phyloP scores from a whole-genome alignment of 257 asterid genomes.

The Leptodermis oblonga region DNA sequence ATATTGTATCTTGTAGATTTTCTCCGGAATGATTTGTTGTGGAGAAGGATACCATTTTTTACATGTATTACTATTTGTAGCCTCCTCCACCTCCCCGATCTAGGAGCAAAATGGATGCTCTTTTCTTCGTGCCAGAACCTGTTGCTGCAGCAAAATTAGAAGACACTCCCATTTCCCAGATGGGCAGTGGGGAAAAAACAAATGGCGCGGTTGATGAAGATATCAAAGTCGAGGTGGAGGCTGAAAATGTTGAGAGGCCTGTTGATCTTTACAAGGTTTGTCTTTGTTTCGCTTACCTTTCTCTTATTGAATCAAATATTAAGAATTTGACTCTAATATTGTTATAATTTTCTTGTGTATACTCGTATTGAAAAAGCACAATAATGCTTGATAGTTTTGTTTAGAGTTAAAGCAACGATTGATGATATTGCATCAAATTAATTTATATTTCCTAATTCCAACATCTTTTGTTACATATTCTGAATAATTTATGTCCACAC shows the following conservation, averaged over 20 bases:
- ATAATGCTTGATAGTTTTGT: neutral
- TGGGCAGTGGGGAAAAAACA: constrained; percentile 24
- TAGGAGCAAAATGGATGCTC: constrained; percentile 90
- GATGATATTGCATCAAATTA: neutral
- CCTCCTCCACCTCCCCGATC: constrained; percentile 83
- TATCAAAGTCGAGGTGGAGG: constrained; percentile 48
- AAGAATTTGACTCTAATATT: neutral
- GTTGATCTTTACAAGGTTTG: constrained; percentile 89
- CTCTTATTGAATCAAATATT: neutral
- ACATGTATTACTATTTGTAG: constrained; percentile 35
- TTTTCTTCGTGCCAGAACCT: constrained; percentile 66
- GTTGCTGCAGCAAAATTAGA: constrained; percentile 38
- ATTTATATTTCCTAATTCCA: neutral
- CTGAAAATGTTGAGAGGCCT: constrained; percentile 80
- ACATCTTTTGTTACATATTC: neutral
- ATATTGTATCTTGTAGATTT: neutral
- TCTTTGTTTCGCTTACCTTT: constrained; percentile 13
- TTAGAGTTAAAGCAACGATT: neutral
- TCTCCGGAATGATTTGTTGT: neutral
- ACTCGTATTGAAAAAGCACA: neutral
- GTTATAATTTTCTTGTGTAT: neutral
- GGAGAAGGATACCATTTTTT: neutral
- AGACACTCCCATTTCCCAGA: constrained; percentile 34
- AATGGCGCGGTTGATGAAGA: constrained; percentile 36
- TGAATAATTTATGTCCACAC: neutral